These are phyloP conservation scores for Fusarium chlamydosporum DNA, from an alignment of 2,329 filamentous ascomycete genomes.

Conservation along the genomic window DNA sequence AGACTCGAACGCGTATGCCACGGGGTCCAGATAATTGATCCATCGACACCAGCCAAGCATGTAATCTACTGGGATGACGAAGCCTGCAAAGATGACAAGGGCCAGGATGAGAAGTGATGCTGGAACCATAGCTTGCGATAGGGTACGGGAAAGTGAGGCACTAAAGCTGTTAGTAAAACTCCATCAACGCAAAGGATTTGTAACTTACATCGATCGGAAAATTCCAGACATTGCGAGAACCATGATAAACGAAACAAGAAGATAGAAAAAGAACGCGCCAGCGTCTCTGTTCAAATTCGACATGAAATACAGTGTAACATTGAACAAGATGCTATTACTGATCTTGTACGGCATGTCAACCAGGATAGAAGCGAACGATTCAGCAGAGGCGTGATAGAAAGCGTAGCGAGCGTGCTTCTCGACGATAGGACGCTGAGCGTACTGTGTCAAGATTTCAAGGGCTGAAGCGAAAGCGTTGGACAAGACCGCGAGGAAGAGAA, in stretches of 20 bases:
- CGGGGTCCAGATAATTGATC: constrained; percentile 76
- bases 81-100: constrained; percentile 63
- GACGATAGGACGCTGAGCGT: constrained; percentile 57
- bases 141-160: constrained; percentile 65
- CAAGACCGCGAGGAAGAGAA: constrained; percentile 68
- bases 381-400: constrained; percentile 57
- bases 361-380: constrained; percentile 56
- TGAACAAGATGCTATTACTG: constrained; percentile 58
- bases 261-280: constrained; percentile 64
- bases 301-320: constrained; percentile 66
- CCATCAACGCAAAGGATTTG: fast-evolving
- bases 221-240: constrained; percentile 76
- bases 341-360: constrained; percentile 62
- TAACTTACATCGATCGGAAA: constrained; percentile 60
- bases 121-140: constrained; percentile 62
- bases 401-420: constrained; percentile 59
- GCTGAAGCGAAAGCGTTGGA: constrained; percentile 64
- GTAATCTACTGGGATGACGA: constrained; percentile 58
- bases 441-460: constrained; percentile 58
- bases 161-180: constrained; percentile 22
- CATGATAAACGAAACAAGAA: constrained; percentile 63
- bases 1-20: constrained; percentile 76
- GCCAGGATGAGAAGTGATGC: constrained; percentile 57
- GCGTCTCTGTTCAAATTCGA: constrained; percentile 60
- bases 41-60: constrained; percentile 77